Evolutionary conservation across 345 rosid genomes (phyloP).

Genomic region (Brassica rapa): DNA sequence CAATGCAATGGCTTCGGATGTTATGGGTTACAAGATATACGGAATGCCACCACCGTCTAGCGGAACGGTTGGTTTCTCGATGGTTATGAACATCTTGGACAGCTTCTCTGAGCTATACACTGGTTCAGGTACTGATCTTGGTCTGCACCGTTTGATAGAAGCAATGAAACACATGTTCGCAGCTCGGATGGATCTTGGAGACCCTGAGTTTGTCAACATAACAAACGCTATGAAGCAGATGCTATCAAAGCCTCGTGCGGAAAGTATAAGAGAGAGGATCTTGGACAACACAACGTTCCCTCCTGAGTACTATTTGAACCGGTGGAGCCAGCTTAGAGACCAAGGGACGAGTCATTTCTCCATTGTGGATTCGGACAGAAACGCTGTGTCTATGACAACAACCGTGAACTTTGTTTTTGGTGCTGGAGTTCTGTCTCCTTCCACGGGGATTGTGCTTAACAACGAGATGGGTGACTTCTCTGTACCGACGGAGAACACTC

Average conservation of each 20-base stretch:
- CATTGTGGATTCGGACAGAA: conserved; percentile 75
- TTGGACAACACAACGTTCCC: conserved; percentile 86
- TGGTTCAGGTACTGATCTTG: conserved; percentile 47
- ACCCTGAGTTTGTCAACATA: conserved; percentile 64
- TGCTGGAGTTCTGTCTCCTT: conserved; percentile 70
- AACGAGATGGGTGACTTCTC: conserved; percentile 97
- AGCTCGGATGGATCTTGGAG: conserved; percentile 85
- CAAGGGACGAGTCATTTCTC: conserved; percentile 95
- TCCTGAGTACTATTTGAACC: conserved; percentile 69
- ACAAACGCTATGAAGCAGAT: conserved; percentile 48
- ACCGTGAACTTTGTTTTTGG: conserved; percentile 74
- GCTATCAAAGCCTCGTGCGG: conserved; percentile 70
- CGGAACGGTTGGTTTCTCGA: conserved; percentile 73
- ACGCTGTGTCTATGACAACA: conserved; percentile 85
- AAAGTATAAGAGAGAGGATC: conserved; percentile 56
- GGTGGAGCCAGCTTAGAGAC: conserved; percentile 89
- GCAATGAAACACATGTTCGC: conserved; percentile 95
- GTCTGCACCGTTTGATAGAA: conserved; percentile 77
- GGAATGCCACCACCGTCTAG: conserved; percentile 97
- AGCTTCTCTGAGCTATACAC: conserved; percentile 62
- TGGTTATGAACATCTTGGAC: conserved; percentile 73
- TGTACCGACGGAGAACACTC: conserved; percentile 58
- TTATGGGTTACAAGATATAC: conserved; percentile 63
- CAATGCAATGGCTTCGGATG: conserved; percentile 58
- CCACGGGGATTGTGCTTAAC: conserved; percentile 80